These are phyloP conservation scores for Mycena capillaripes DNA, from an alignment of 768 basidiomycete genomes.

Conservation along the genomic window DNA sequence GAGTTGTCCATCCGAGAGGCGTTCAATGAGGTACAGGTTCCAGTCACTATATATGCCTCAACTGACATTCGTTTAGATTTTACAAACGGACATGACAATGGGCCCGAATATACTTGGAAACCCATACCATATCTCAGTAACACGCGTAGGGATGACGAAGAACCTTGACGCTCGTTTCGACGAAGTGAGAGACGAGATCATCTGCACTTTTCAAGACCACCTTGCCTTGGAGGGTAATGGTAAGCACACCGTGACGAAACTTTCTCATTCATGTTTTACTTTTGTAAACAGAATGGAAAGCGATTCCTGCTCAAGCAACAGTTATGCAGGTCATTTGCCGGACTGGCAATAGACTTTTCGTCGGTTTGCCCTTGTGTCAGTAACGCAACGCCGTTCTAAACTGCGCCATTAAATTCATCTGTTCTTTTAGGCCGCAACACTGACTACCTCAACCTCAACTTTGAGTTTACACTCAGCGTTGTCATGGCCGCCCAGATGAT, in stretches of 20 bases:
- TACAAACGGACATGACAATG: constrained; percentile 34
- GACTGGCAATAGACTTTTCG: constrained; percentile 22
- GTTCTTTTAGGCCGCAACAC: constrained; percentile 18
- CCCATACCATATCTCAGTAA: constrained; percentile 32
- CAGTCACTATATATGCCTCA: neutral
- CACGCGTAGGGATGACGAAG: constrained; percentile 32
- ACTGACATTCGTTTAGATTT: constrained; percentile 11
- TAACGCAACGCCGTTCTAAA: neutral
- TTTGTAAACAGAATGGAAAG: constrained; percentile 36
- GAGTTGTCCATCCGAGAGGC: constrained; percentile 35
- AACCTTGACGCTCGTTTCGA: constrained; percentile 28
- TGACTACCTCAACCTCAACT: constrained; percentile 38
- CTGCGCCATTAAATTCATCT: neutral
- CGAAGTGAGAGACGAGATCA: constrained; percentile 32
- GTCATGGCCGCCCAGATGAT: constrained; percentile 40
- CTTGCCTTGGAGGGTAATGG: constrained; percentile 20
- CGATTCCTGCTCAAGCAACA: constrained; percentile 16
- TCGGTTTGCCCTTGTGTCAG: constrained; percentile 33
- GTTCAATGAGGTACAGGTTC: constrained; percentile 30
- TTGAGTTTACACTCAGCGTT: constrained; percentile 45
- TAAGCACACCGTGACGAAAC: neutral
- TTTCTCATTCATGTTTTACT: neutral
- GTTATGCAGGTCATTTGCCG: constrained; percentile 23
- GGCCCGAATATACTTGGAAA: constrained; percentile 34
- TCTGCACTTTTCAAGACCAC: constrained; percentile 27